Conservation (phyloP, 2,329 filamentous ascomycete species). For the Calonectria hongkongensis region DNA sequence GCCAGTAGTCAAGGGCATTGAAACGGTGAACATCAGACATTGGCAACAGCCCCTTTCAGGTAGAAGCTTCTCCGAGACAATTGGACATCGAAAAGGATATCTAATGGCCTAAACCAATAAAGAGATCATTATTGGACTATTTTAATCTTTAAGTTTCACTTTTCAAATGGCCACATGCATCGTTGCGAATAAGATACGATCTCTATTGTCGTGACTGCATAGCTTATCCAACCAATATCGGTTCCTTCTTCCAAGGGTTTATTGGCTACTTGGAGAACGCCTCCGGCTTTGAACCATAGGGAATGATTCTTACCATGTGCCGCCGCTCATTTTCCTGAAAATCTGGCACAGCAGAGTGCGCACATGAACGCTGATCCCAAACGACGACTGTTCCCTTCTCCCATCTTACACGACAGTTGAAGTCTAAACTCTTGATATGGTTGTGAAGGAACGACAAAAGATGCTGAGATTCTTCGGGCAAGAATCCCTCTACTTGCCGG, state of each 20-base stretch:
- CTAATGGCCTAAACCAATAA: no score
- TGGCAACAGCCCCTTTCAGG: neutral
- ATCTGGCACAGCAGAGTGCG: constrained; percentile 56
- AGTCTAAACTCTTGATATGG: constrained; percentile 57
- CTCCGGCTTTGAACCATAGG: constrained; percentile 53
- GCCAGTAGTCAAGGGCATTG: constrained; percentile 11
- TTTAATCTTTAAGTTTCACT: no score
- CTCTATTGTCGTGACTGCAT: no score
- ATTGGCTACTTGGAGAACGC: constrained; percentile 27
- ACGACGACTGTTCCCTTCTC: constrained; percentile 56
- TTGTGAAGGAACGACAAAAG: constrained; percentile 55
- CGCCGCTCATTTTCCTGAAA: constrained; percentile 56
- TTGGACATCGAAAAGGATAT: neutral
- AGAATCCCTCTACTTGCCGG: constrained; percentile 53
- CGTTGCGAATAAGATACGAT: neutral
- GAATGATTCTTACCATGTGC: constrained; percentile 57
- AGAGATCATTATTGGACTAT: no score
- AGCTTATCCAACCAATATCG: neutral
- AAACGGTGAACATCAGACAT: neutral
- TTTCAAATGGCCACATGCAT: no score
- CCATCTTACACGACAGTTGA: constrained; percentile 56
- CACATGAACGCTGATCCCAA: constrained; percentile 55
- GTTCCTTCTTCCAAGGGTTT: neutral
- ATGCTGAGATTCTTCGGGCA: constrained; percentile 56
- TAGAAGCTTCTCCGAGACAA: neutral